Percentiles rank a stretch among this genome's conserved stretches.
Conservation (phyloP, 192 early-diverging fungal genomes). For the Coemansia sp. region DNA sequence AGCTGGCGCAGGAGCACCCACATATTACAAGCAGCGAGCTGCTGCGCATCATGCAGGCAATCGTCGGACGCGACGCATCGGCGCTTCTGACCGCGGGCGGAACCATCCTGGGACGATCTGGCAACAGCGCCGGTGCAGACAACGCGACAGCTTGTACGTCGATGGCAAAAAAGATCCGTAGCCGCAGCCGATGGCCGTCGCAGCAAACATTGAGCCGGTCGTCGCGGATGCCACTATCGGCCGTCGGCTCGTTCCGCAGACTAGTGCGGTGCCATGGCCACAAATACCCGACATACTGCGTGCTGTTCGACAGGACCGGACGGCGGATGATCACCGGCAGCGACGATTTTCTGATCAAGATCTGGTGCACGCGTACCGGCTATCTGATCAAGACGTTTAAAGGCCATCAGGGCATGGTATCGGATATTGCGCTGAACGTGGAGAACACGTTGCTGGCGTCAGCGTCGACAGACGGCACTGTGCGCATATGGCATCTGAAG, state of each 20-base stretch:
- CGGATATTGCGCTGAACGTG: slow-evolving; percentile 73
- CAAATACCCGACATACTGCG: slow-evolving; percentile 71
- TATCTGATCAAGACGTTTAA: slow-evolving; percentile 78
- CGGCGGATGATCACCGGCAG: slow-evolving; percentile 79
- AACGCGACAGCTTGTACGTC: background rate
- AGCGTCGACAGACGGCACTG: slow-evolving; percentile 71
- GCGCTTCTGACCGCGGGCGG: slow-evolving; percentile 39
- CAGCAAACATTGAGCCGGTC: slow-evolving; percentile 3
- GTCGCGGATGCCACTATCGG: slow-evolving; percentile 20
- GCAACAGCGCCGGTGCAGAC: slow-evolving; percentile 1
- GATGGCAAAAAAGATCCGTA: background rate
- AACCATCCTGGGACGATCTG: slow-evolving; percentile 33
- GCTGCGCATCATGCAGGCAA: slow-evolving; percentile 30
- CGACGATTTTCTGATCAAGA: slow-evolving; percentile 83
- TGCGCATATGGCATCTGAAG: slow-evolving; percentile 75
- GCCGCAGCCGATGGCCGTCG: slow-evolving; percentile 1
- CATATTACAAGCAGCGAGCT: slow-evolving; percentile 28
- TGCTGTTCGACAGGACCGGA: slow-evolving; percentile 73
- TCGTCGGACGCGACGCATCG: slow-evolving; percentile 18
- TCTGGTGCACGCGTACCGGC: slow-evolving; percentile 80
- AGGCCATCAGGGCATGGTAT: slow-evolving; percentile 74
- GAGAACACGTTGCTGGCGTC: slow-evolving; percentile 81
- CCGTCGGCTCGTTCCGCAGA: slow-evolving; percentile 37
- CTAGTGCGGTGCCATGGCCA: slow-evolving; percentile 73
- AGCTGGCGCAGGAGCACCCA: slow-evolving; percentile 56